Conservation (phyloP, 306 rosid species). For the Lithocarpus polystachyus region DNA sequence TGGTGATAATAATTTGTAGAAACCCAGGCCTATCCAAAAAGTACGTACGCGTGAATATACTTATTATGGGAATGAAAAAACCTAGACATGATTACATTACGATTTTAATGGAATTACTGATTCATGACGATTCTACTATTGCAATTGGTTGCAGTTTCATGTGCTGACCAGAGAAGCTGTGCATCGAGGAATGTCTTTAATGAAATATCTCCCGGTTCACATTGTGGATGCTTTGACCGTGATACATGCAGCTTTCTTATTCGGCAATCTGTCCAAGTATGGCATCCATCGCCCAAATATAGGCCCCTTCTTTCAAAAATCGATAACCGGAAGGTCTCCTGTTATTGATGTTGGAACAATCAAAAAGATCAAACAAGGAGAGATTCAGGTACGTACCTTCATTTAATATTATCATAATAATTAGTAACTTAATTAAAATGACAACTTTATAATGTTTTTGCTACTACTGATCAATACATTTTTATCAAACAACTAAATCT, state of each 20-base stretch:
- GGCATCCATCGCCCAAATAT: conserved; percentile 34
- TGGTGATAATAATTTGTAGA: too few relatives aligned
- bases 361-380: conserved; percentile 30
- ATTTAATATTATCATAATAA: background rate
- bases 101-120: too few relatives aligned
- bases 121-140: background rate
- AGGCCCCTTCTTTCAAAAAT: conserved; percentile 49
- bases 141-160: conserved; percentile 34
- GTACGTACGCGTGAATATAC: too few relatives aligned
- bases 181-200: conserved; percentile 33
- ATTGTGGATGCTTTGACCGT: conserved; percentile 25
- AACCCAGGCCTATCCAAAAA: too few relatives aligned
- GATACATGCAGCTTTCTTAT: background rate
- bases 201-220: conserved; percentile 8
- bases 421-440: too few relatives aligned
- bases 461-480: too few relatives aligned
- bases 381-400: conserved; percentile 42
- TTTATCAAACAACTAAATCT: too few relatives aligned
- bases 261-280: conserved; percentile 34
- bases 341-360: conserved; percentile 54
- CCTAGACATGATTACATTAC: too few relatives aligned
- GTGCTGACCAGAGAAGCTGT: conserved; percentile 38
- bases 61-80: too few relatives aligned
- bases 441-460: too few relatives aligned
- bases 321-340: conserved; percentile 27